Percentiles rank a stretch among this genome's conserved stretches.
Evolutionary conservation across 2,329 filamentous ascomycete genomes (phyloP).

Genomic region (Pestalotiopsis sp.): DNA sequence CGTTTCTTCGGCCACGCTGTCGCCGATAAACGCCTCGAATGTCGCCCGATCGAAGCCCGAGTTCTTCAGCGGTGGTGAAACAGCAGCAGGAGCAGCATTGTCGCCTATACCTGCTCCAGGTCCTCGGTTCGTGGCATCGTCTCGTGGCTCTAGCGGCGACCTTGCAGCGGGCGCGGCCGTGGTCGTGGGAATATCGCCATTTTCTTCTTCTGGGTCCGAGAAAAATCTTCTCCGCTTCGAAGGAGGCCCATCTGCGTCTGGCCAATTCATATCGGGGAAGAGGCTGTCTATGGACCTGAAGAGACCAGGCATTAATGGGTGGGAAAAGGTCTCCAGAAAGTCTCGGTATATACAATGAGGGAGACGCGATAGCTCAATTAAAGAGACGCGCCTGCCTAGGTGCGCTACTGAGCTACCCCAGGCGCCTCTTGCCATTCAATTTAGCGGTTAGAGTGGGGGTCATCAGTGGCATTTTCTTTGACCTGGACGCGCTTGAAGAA

Average conservation of each 20-base stretch:
- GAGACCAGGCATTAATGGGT: not conserved
- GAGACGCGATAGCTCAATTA: not conserved
- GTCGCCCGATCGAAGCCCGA: slow-evolving; percentile 55
- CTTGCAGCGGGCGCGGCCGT: slow-evolving; percentile 19
- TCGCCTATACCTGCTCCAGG: not conserved
- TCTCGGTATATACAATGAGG: not conserved
- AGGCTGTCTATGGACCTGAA: slow-evolving; percentile 6
- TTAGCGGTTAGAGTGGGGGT: not conserved
- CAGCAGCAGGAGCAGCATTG: slow-evolving; percentile 6
- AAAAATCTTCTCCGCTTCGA: slow-evolving; percentile 44
- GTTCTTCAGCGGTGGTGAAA: slow-evolving; percentile 13
- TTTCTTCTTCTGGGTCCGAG: slow-evolving; percentile 34
- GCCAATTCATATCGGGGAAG: slow-evolving; percentile 38
- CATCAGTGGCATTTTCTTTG: not conserved
- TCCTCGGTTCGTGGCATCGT: slow-evolving; percentile 21
- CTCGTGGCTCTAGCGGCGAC: slow-evolving; percentile 21
- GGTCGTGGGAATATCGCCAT: slow-evolving; percentile 14
- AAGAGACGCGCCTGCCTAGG: not conserved
- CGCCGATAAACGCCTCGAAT: slow-evolving; percentile 64
- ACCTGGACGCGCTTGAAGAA: not conserved
- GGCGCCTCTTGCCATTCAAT: not conserved
- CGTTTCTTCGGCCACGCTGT: slow-evolving; percentile 51
- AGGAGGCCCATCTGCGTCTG: slow-evolving; percentile 36
- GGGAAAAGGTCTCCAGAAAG: not conserved
- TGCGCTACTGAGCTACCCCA: not conserved